Evolutionary conservation across 2,329 filamentous ascomycete genomes (phyloP), one percentile per base, ranked within the genome.

Genomic region (Daldinia sp.): DNA sequence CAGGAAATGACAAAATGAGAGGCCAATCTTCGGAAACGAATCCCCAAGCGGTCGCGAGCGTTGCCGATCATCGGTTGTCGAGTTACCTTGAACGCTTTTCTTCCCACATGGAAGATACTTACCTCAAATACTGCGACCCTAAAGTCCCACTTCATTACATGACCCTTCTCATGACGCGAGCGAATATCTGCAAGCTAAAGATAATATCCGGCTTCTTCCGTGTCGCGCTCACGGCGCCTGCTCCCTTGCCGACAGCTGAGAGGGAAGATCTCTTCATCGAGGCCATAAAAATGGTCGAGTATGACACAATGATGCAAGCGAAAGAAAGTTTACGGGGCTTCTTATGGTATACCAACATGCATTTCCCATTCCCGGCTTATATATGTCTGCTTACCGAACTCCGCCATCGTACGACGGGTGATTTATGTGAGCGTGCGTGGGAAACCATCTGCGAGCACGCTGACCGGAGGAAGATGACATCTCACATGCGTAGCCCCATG

Each of bases 341-440:
- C 67, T 78, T 78, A 51, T 88, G 86, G 86, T 88, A 85, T 70
- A 85, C 83, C 0, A 79, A 82, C 66, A 82, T 87, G 69, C 80
- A 87, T 71, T 86, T 87, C 56, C 86, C 86, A 7, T 82, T 88
- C 64, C 85, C 85, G 1, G 85, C 84, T 1, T 88, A 87, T 73
- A 85, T 88, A 73, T 87, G 85, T 69, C 77, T 88, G 19, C 79
- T 86, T 10, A 82, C 81, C 49, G 85, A 87, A 69, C 77, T 88
- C 34, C 82, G 83, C 4, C 74, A 78, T 19, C 81, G 84, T 23
- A 81, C 80, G 2, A 79, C 78, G 0, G 85, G 85, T n/a, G 80
- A 83, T 1, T 77, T 85, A 61, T 84, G 84, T 54, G 85, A 87
- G 69, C 82, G 83, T 9, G 85, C 85, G 0, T 88, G 86, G 86